These are phyloP conservation scores for Plasmopara viticola DNA, from an alignment of 352 stramenopile genomes.

Conservation along the genomic window DNA sequence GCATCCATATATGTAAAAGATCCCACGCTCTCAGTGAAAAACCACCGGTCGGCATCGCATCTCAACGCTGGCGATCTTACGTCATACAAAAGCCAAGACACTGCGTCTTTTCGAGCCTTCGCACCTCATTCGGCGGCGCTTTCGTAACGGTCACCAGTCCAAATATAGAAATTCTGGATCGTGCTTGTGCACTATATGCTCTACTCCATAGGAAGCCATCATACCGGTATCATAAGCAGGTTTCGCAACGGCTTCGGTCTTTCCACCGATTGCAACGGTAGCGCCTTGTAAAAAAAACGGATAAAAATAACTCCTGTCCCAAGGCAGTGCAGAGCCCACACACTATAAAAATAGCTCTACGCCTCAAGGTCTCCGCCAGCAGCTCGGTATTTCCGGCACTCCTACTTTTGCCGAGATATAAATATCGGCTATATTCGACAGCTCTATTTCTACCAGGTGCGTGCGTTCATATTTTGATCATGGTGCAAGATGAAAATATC, in stretches of 20 bases:
- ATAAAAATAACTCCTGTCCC: slow-evolving; percentile 34
- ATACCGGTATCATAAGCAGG: slow-evolving; percentile 3
- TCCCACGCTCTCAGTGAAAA: slow-evolving; percentile 7
- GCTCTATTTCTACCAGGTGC: slow-evolving; percentile 22
- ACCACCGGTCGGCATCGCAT: slow-evolving; percentile 12
- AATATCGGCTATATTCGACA: slow-evolving; percentile 26
- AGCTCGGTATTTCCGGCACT: slow-evolving; percentile 23
- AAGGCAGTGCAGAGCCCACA: not conserved
- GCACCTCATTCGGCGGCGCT: slow-evolving; percentile 7
- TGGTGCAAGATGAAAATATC: too few relatives aligned
- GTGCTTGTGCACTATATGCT: not conserved
- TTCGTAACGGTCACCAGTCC: slow-evolving; percentile 7
- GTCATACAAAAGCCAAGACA: slow-evolving; percentile 9
- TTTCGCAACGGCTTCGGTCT: slow-evolving; percentile 27
- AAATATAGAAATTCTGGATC: slow-evolving; percentile 14
- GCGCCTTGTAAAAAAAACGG: slow-evolving; percentile 33
- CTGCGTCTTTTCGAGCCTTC: slow-evolving; percentile 5
- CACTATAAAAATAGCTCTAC: slow-evolving; percentile 35
- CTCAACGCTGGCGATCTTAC: slow-evolving; percentile 16
- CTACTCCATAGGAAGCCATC: too few relatives aligned
- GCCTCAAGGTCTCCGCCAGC: slow-evolving; percentile 8
- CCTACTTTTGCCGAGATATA: slow-evolving; percentile 25
- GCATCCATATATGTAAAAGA: slow-evolving; percentile 2
- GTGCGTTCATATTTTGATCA: slow-evolving; percentile 12
- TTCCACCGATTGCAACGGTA: slow-evolving; percentile 33